Evolutionary conservation across 371 early-diverging fungal genomes (phyloP).

Genomic region (Mortierella sp.): DNA sequence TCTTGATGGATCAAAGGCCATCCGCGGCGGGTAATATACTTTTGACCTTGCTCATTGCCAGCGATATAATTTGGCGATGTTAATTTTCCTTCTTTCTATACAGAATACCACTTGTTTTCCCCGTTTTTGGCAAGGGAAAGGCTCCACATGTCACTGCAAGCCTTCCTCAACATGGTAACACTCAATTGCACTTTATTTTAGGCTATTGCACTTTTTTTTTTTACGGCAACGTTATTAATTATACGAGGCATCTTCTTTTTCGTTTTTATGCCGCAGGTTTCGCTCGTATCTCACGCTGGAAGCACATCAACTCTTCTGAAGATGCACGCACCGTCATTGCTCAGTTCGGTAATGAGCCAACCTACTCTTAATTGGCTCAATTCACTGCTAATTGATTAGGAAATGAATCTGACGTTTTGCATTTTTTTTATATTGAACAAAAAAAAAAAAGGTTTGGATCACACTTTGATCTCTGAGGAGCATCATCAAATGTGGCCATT

Average conservation of each 20-base stretch:
- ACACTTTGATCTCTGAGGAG: constrained; percentile 69
- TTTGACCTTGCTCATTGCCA: neutral
- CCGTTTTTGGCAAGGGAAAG: constrained; percentile 79
- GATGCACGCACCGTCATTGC: constrained; percentile 70
- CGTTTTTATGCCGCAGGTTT: constrained; percentile 73
- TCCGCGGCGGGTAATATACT: constrained; percentile 79
- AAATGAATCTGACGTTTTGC: no score
- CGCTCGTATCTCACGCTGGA: constrained; percentile 84
- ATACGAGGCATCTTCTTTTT: no score
- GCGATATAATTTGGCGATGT: neutral
- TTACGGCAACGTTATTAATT: constrained; percentile 17
- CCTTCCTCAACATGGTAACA: constrained; percentile 77
- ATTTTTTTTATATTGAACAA: neutral
- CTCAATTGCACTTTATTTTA: neutral
- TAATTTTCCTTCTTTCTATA: neutral
- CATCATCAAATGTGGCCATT: constrained; percentile 73
- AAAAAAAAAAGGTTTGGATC: constrained; percentile 63
- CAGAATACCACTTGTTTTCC: constrained; percentile 82
- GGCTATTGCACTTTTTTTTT: constrained; percentile 3
- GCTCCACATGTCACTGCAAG: constrained; percentile 49
- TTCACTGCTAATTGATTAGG: neutral
- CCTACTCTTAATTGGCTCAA: neutral
- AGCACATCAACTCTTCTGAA: constrained; percentile 65
- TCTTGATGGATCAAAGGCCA: constrained; percentile 85
- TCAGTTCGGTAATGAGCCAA: constrained; percentile 67